Evolutionary conservation across 75 land plant species (phyloP).

Genomic region (Isoetes taiwanensis): DNA sequence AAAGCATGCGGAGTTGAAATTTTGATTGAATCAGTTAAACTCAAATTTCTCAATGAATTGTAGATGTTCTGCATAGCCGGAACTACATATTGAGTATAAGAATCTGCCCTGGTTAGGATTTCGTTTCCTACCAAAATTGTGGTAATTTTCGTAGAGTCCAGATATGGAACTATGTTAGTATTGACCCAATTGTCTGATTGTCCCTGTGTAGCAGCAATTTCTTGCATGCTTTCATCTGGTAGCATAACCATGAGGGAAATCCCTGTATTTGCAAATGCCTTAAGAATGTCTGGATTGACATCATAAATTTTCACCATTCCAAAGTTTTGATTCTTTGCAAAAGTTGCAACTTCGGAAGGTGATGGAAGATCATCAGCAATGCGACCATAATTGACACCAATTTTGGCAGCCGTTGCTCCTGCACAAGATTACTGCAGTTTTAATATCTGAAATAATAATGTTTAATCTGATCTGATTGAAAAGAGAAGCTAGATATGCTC

Average conservation of each 20-base stretch:
- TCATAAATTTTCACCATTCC: slow-evolving; percentile 66
- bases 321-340: slow-evolving; percentile 36
- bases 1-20: slow-evolving; percentile 65
- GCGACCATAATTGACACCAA: slow-evolving; percentile 69
- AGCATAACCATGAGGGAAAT: slow-evolving; percentile 57
- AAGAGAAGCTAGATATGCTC: too few relatives aligned
- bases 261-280: slow-evolving; percentile 32
- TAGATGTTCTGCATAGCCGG: slow-evolving; percentile 58
- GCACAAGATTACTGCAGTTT: too few relatives aligned
- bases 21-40: slow-evolving; percentile 27
- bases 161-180: slow-evolving; percentile 41
- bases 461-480: too few relatives aligned
- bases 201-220: slow-evolving; percentile 29
- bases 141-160: slow-evolving; percentile 38
- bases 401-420: too few relatives aligned
- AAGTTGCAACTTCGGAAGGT: slow-evolving; percentile 32
- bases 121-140: slow-evolving; percentile 81
- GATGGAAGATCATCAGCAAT: slow-evolving; percentile 65
- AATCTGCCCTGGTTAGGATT: slow-evolving; percentile 39
- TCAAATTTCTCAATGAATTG: slow-evolving; percentile 16
- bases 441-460: too few relatives aligned
- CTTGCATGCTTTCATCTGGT: slow-evolving; percentile 42
- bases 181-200: slow-evolving; percentile 50
- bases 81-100: slow-evolving; percentile 24
- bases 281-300: slow-evolving; percentile 46